Base-by-base conservation (phyloP, 345 rosid genomes). In the Pelargonium nanum region DNA sequence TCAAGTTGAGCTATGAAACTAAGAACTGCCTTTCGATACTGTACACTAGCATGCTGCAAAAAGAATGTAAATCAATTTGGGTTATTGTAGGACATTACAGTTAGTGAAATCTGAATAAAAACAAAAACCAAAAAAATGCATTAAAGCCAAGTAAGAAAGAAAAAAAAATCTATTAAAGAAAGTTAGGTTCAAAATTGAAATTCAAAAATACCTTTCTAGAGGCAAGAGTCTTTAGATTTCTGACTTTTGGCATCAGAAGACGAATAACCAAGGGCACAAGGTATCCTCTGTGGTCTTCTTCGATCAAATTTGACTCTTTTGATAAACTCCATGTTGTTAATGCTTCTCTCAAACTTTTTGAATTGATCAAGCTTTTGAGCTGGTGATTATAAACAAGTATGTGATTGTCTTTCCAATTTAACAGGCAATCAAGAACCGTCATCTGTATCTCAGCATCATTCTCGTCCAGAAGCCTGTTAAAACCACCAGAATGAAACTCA, bases 261-360 rank as follows among this genome's bases (percentile, higher is more conserved):
- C 80, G 83, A 53, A 89, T 68, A 68, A 83, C 85, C 55, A 84
- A 48, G 58, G 96, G 88, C 56, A 80, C 72, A 60, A 93, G 66
- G 76, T 65, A 67, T 59, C 77, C 71, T 67, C 88, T 81, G 70
- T 93, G 94, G 58, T 73, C 72, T 54, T 81, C 89, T 63, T 82
- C 85, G 64, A 89, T 77, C 53, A 61, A 64, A 68, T 44, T 26
- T 2, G 83, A 79, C 65, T 85, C 89, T 72, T 68, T 70, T 48
- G 90, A 81, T 70, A 89, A 74, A 82, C 83, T 84, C 97, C 96
- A 93, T 24, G 84, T 93, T 19, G 94, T 79, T 57, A 93, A 72
- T 73, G 85, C 96, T 72, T 89, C 97, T 69, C 96, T 78, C 72
- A 93, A 53, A 67, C 61, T 71, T 69, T 85, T 78, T 53, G 96